Percentiles rank a stretch among this genome's conserved stretches.
Conservation (phyloP, 2,329 filamentous ascomycete species). For the Colletotrichum sp. region DNA sequence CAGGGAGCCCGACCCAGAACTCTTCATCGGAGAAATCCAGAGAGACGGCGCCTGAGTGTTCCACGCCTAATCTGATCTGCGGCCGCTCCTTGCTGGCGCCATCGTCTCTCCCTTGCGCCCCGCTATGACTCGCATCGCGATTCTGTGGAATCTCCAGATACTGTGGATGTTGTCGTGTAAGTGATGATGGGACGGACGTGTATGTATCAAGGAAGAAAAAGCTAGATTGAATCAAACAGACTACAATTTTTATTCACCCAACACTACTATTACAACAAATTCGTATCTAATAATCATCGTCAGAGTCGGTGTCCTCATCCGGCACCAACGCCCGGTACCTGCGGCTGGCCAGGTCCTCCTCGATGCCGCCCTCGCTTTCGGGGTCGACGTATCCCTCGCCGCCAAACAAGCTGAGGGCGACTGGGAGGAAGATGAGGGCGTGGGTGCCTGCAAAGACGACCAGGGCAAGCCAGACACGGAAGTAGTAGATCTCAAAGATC, state of each 20-base stretch:
- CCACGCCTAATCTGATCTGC: neutral
- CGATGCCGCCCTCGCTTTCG: slow-evolving; percentile 85
- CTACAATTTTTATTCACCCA: neutral
- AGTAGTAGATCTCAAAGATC: slow-evolving; percentile 99
- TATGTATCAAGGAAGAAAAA: neutral
- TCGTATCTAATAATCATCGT: slow-evolving; percentile 59
- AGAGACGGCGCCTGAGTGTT: neutral
- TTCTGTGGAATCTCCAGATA: neutral
- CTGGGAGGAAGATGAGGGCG: slow-evolving; percentile 89
- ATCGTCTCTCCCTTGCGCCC: neutral
- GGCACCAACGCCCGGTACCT: slow-evolving; percentile 79
- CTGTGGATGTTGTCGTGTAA: neutral
- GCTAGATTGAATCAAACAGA: neutral
- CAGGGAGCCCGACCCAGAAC: neutral
- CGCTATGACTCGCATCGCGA: neutral
- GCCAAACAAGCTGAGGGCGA: slow-evolving; percentile 83
- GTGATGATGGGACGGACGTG: neutral
- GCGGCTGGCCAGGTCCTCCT: slow-evolving; percentile 83
- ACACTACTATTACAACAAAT: neutral
- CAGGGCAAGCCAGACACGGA: slow-evolving; percentile 92
- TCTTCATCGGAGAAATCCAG: neutral
- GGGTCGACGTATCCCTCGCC: slow-evolving; percentile 89
- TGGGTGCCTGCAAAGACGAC: slow-evolving; percentile 89
- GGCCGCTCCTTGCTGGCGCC: neutral
- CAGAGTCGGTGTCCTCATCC: slow-evolving; percentile 77